Conservation (phyloP, 805 yeast genomes). For the Candida maesae region DNA sequence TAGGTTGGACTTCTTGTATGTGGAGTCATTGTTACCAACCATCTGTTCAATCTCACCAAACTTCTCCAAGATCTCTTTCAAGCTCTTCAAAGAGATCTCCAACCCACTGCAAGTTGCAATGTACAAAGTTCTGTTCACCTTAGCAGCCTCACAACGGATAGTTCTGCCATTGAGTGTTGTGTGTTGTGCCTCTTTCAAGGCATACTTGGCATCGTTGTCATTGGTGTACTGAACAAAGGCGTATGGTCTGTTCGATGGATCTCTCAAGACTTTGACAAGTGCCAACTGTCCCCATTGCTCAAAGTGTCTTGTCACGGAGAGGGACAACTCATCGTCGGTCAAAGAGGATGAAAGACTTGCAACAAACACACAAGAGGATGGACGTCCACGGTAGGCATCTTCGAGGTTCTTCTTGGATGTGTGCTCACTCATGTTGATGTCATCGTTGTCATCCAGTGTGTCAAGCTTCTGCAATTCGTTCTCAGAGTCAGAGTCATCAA, state of each 20-base stretch:
- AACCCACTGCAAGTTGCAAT: constrained; percentile 37
- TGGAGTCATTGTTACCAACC: constrained; percentile 37
- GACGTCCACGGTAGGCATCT: constrained; percentile 47
- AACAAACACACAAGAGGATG: constrained; percentile 85
- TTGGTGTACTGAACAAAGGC: constrained; percentile 85
- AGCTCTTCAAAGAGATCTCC: constrained; percentile 28
- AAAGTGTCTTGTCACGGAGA: constrained; percentile 67
- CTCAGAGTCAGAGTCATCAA: constrained; percentile 23
- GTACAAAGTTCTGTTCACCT: constrained; percentile 83
- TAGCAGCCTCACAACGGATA: constrained; percentile 86
- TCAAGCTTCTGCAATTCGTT: constrained; percentile 19
- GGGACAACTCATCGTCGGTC: constrained; percentile 67
- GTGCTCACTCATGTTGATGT: constrained; percentile 12
- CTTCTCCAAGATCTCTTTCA: constrained; percentile 38
- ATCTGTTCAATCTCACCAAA: constrained; percentile 80
- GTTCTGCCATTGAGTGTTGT: constrained; percentile 67
- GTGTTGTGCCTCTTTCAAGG: constrained; percentile 66
- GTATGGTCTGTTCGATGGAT: constrained; percentile 79
- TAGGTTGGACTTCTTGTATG: constrained; percentile 27
- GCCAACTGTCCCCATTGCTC: constrained; percentile 65
- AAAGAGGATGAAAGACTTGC: constrained; percentile 69
- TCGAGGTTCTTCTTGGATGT: constrained; percentile 8
- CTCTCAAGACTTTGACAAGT: constrained; percentile 78
- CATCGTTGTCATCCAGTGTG: constrained; percentile 12
- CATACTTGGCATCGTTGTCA: constrained; percentile 65